phyloP scores from a whole-genome alignment of 1,284 basidiomycete species.

The Moesziomyces parantarcticus region DNA sequence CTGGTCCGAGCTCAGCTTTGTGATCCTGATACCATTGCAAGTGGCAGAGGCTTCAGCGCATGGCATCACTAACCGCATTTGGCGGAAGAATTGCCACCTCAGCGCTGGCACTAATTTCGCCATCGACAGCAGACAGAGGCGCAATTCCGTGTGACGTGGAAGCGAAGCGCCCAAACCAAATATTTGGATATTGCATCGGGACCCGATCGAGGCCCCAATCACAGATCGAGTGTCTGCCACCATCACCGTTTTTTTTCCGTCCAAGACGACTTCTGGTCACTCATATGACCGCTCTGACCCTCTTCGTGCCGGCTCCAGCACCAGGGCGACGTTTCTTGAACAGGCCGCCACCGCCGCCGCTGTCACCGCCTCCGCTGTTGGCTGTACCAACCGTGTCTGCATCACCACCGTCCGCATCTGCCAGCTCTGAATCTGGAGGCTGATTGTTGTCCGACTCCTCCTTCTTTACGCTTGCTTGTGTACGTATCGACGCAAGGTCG shows the following conservation, averaged over 20 bases:
- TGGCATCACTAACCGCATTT: no score
- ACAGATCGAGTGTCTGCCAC: no score
- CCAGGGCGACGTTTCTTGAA: conserved; percentile 60
- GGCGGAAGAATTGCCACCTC: no score
- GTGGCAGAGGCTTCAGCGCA: no score
- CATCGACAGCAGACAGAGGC: no score
- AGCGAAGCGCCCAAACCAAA: not conserved
- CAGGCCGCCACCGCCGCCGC: conserved; percentile 29
- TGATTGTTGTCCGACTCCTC: conserved; percentile 1
- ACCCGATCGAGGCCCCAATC: conserved; percentile 11
- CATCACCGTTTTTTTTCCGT: no score
- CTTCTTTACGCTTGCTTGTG: conserved; percentile 9
- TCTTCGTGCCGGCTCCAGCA: conserved; percentile 56
- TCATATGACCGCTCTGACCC: conserved; percentile 50
- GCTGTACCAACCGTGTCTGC: conserved; percentile 4
- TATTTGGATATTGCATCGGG: not conserved
- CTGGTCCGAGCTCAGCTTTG: not conserved
- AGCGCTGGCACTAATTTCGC: no score
- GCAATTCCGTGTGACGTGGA: conserved; percentile 30
- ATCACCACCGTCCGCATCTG: not conserved
- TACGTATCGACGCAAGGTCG: no score
- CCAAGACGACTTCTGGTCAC: not conserved
- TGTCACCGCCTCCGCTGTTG: conserved; percentile 17
- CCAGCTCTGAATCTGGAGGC: not conserved
- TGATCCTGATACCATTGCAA: no score